Base-by-base conservation (phyloP, 306 rosid species). In the Acacia acuminata region DNA sequence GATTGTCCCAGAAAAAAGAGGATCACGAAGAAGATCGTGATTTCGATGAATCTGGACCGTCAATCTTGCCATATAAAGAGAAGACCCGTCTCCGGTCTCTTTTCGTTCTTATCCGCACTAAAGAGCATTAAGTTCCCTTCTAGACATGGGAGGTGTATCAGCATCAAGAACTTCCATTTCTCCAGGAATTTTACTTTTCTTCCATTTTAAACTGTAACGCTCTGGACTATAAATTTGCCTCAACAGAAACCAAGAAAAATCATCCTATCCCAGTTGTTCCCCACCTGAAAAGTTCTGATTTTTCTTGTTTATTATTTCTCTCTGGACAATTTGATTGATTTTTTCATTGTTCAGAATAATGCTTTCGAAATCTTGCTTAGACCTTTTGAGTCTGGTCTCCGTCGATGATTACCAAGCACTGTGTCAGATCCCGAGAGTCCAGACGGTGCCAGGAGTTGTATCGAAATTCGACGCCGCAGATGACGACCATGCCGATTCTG, bases 311-410 rank as follows among this genome's bases (percentile, higher is more conserved):
- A 11, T 12, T n/a, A 48, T 2, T 50, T 50, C n/a, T 22, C 53
- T 14, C 61, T 7, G 15, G 69, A 4, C 42, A 63, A 20, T 27
- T 40, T 8, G 40, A 47, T 64, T 48, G 40, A 47, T 47, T 47
- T 3, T n/a, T 15, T 60, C 58, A 0, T 24, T 24, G 67, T 61
- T 25, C 44, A 7, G 42, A 16, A 70, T 10, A 79, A 88, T 88
- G 90, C 73, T 82, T 25, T 85, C 88, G 17, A 71, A 79, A 69
- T 85, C 87, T 27, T 83, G 79, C 44, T 60, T 77, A 34, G 87
- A 82, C 84, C 79, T 82, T 15, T 63, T 82, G 22, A 88, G 78
- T 74, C 65, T 88, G 77, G 58, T 83, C 7, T 75, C 88, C 30
- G 70, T 88, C 16, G 88, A 85, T 7, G 90, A 85, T 72, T 79